Evolutionary conservation across 73 alveolate genomes (phyloP).

Genomic region (Uronychia binucleata): DNA sequence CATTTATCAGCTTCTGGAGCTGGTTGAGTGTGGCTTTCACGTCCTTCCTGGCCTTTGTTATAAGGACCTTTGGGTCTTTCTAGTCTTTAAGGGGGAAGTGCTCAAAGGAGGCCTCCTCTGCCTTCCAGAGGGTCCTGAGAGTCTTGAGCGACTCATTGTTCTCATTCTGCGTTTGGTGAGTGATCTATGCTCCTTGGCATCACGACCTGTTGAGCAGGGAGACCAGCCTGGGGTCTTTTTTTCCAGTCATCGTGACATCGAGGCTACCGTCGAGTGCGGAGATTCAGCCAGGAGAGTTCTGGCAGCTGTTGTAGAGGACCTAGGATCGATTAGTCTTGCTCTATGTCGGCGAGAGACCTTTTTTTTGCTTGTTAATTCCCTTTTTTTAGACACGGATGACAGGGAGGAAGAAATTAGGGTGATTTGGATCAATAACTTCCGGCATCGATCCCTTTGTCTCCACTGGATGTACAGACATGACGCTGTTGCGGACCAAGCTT

Average conservation of each 20-base stretch:
- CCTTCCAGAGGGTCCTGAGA: not conserved
- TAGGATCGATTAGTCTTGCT: not conserved
- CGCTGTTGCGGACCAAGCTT: not conserved
- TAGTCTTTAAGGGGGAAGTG: not conserved
- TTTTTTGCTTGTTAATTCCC: not conserved
- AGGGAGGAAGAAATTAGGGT: not conserved
- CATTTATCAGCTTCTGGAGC: not conserved
- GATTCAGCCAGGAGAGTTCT: not conserved
- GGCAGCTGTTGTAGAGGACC: not conserved
- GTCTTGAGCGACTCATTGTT: not conserved
- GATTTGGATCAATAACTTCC: not conserved
- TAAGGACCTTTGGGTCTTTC: not conserved
- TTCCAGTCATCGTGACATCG: not conserved
- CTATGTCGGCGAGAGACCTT: not conserved
- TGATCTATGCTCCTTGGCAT: not conserved
- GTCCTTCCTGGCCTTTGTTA: not conserved
- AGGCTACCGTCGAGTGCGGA: not conserved
- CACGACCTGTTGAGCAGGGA: not conserved
- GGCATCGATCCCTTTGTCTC: not conserved
- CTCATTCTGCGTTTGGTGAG: not conserved
- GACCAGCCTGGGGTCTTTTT: not conserved
- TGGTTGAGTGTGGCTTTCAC: not conserved
- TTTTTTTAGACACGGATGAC: not conserved
- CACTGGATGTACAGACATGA: not conserved
- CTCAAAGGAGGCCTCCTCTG: not conserved